Percentiles rank a stretch among this genome's conserved stretches.
phyloP scores from a whole-genome alignment of 2,329 filamentous ascomycete genomes.

The Exophiala bonariae region DNA sequence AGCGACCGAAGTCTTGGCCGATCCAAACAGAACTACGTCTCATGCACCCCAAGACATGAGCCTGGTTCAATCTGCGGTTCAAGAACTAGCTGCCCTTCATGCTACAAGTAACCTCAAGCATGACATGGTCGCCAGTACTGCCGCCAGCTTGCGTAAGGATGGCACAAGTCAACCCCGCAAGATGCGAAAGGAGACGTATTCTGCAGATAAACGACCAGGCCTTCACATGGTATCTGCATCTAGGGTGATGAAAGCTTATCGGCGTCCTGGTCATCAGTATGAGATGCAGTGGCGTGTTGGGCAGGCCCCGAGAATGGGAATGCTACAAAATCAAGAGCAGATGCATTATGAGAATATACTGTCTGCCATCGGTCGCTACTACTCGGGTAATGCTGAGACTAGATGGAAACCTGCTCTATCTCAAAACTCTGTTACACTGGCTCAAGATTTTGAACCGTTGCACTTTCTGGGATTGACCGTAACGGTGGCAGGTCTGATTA shows the following conservation, averaged over 20 bases:
- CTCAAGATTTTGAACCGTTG: not conserved
- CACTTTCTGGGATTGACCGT: constrained; percentile 1
- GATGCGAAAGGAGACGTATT: too few relatives aligned
- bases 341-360: constrained; percentile 5
- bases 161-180: too few relatives aligned
- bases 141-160: too few relatives aligned
- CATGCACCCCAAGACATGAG: too few relatives aligned
- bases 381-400: constrained; percentile 7
- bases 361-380: constrained; percentile 1
- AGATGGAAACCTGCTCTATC: constrained; percentile 8
- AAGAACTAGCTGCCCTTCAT: too few relatives aligned
- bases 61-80: too few relatives aligned
- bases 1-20: too few relatives aligned
- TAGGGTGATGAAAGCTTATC: constrained; percentile 37
- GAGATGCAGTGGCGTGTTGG: constrained; percentile 12
- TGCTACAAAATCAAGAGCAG: constrained; percentile 3
- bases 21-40: too few relatives aligned
- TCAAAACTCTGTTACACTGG: constrained; percentile 1
- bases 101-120: too few relatives aligned
- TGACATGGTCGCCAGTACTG: too few relatives aligned
- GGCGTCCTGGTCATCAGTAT: constrained; percentile 8
- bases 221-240: constrained; percentile 40
- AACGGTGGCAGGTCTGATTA: constrained; percentile 5
- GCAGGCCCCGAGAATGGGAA: constrained; percentile 5
- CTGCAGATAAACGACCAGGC: constrained; percentile 2